phyloP scores from a whole-genome alignment of 208 protist species.

The Blastocrithidia nonstop region DNA sequence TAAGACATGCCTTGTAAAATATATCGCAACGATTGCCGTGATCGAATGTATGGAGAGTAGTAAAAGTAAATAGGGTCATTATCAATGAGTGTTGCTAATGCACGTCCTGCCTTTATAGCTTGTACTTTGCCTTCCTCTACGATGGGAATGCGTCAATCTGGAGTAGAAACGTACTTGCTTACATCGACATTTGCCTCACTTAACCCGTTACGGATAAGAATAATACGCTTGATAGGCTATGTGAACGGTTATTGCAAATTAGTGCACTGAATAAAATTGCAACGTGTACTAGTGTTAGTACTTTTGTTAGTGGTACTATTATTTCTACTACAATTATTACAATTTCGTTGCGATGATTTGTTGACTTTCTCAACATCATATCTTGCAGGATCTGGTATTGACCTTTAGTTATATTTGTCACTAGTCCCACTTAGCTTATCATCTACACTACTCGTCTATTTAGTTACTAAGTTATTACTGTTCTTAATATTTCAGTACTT shows the following conservation, averaged over 20 bases:
- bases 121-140: slow-evolving; percentile 52
- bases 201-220: slow-evolving; percentile 70
- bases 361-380: too few relatives aligned
- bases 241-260: slow-evolving; percentile 10
- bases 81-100: slow-evolving; percentile 53
- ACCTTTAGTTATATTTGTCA: too few relatives aligned
- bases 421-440: too few relatives aligned
- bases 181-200: slow-evolving; percentile 65
- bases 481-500: too few relatives aligned
- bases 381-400: too few relatives aligned
- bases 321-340: neutral
- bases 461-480: too few relatives aligned
- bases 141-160: slow-evolving; percentile 84
- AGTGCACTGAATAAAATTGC: neutral
- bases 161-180: slow-evolving; percentile 41
- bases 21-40: slow-evolving; percentile 56
- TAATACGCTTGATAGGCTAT: slow-evolving; percentile 81
- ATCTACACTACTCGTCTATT: too few relatives aligned
- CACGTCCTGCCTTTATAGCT: slow-evolving; percentile 35
- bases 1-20: slow-evolving; percentile 29
- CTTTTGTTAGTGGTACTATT: neutral
- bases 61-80: slow-evolving; percentile 80
- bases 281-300: neutral
- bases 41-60: slow-evolving; percentile 81
- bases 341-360: neutral